These are phyloP conservation scores for Barbarea vulgaris DNA, from an alignment of 345 rosid species.

Conservation along the genomic window DNA sequence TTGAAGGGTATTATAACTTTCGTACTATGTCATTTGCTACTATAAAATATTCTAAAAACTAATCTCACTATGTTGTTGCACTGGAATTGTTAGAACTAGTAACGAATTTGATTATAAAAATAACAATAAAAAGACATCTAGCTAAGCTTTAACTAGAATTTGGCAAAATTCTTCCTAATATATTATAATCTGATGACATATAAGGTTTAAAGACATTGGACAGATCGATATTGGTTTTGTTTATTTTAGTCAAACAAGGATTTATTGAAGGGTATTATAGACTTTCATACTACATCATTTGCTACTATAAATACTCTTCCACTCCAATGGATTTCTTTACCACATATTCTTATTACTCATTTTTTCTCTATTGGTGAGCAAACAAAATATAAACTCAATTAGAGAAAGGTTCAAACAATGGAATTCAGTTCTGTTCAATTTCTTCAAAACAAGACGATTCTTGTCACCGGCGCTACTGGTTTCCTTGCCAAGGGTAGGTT, in stretches of 20 bases:
- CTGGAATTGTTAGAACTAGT: too few species aligned
- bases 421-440: constrained; percentile 27
- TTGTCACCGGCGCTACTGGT: constrained; percentile 44
- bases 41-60: too few species aligned
- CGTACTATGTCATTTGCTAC: too few species aligned
- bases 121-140: too few species aligned
- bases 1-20: too few species aligned
- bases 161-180: not conserved
- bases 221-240: constrained; percentile 2
- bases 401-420: constrained; percentile 9
- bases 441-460: constrained; percentile 39
- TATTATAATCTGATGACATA: not conserved
- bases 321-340: not conserved
- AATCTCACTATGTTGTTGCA: too few species aligned
- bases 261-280: constrained; percentile 18
- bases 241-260: not conserved
- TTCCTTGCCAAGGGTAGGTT: constrained; percentile 43
- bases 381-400: not conserved
- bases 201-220: constrained; percentile 13
- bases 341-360: constrained; percentile 3
- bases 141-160: too few species aligned
- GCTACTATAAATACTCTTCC: constrained; percentile 23
- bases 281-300: not conserved
- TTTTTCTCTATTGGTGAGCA: not conserved
- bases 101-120: too few species aligned